Base-by-base conservation (phyloP, 345 rosid species). In the Lumnitzera littorea region DNA sequence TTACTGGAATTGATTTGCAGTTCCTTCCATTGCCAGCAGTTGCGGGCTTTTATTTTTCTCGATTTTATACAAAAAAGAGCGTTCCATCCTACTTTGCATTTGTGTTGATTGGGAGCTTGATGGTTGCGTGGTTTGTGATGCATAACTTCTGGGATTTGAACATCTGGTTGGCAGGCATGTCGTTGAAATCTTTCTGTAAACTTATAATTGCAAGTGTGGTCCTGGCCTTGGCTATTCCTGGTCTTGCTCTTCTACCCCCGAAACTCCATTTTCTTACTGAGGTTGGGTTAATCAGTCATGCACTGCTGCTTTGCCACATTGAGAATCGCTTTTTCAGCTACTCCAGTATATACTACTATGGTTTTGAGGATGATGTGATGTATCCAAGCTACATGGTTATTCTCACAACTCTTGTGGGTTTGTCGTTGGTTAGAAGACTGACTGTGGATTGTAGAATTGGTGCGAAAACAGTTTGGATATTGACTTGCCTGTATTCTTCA, bases 121-220 rank as follows among this genome's bases (percentile, higher is more conserved):
- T 88, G 86, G 88, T 86, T 17, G 72, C 81, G 58, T 95, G 96
- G 99, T 88, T 95, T 75, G 85, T 88, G 67, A 58, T 91, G 74
- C 96, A 85, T 66, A 95, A 91, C 71, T 95, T 83, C 84, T 95
- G 99, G 99, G 96, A 88, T 72, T 81, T 95, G 65, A 91, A 88
- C 72, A 91, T 95, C 68, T 91, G 99, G 99, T 64, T 95, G 85
- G 95, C 95, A 23, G 99, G 97, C 81, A 91, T 95, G 99, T 80
- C 96, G 54, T 74, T 95, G 43, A 95, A 82, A 67, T 82, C 89
- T 48, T 95, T 95, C 71, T 95, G 99, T 72, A 91, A 91, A 74
- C 84, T 91, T 62, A 76, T 91, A 53, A 84, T 95, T 55, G 89
- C 88, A 15, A 85, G 82, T 79, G 86, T 82, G 62, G 66, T 95